Conservation (phyloP, 139 green algal species). For the Closterium sp. region DNA sequence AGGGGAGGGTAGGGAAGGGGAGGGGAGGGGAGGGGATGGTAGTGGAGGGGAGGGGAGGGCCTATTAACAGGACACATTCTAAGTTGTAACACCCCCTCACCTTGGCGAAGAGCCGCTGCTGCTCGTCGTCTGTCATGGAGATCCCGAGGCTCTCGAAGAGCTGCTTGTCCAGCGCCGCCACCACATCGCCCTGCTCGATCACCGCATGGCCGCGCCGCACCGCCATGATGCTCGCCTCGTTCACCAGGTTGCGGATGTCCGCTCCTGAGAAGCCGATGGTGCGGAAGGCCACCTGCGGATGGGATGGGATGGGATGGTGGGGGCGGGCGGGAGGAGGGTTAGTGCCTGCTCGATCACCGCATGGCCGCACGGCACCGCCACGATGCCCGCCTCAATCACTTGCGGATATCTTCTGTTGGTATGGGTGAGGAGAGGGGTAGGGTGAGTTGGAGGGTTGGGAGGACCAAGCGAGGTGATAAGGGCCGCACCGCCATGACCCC, state of each 20-base stretch:
- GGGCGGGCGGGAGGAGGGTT: neutral
- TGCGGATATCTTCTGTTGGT: too few species aligned
- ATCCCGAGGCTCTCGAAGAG: conserved; percentile 23
- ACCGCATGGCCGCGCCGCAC: neutral
- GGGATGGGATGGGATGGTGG: neutral
- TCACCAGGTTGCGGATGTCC: conserved; percentile 29
- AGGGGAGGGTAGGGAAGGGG: too few species aligned
- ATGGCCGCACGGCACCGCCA: too few species aligned
- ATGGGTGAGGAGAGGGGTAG: neutral
- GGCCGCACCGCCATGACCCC: conserved; percentile 1
- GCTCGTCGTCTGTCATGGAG: neutral
- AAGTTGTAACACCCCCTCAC: too few species aligned
- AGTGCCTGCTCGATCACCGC: too few species aligned
- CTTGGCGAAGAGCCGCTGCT: neutral
- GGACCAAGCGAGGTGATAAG: neutral
- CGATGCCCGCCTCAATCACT: too few species aligned
- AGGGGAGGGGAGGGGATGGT: too few species aligned
- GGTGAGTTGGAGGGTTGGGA: neutral
- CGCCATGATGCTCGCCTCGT: conserved; percentile 28
- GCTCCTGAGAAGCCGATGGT: conserved; percentile 19
- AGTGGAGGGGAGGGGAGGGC: too few species aligned
- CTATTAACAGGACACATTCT: too few species aligned
- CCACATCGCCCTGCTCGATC: conserved; percentile 23
- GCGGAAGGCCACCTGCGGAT: conserved; percentile 18
- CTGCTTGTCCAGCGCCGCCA: conserved; percentile 15